Conservation (phyloP, 176 grass and related monocot species). For the Musa troglodytarum region DNA sequence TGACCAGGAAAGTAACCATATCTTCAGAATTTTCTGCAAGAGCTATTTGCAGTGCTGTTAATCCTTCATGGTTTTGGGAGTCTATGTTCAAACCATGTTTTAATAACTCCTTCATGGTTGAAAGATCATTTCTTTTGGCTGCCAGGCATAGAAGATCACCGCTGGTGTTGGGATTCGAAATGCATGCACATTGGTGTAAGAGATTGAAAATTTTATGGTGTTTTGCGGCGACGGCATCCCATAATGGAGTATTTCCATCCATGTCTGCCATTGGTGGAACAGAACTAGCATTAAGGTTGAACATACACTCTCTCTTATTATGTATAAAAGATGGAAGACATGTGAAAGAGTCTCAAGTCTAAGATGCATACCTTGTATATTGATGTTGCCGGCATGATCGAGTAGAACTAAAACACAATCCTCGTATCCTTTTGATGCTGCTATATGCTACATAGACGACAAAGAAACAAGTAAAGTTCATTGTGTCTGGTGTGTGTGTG, state of each 20-base stretch:
- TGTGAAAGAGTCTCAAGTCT: not conserved
- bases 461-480: not conserved
- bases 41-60: conserved; percentile 49
- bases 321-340: not conserved
- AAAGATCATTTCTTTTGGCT: conserved; percentile 46
- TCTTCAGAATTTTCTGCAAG: conserved; percentile 42
- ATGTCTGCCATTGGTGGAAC: conserved; percentile 18
- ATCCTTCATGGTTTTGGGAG: conserved; percentile 53
- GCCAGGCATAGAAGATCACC: conserved; percentile 68
- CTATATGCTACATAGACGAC: conserved; percentile 52
- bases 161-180: conserved; percentile 35
- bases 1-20: conserved; percentile 44
- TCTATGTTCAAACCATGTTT: conserved; percentile 60
- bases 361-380: conserved; percentile 42
- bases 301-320: not conserved
- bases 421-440: conserved; percentile 78
- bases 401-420: conserved; percentile 73
- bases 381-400: conserved; percentile 60
- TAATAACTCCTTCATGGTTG: conserved; percentile 59
- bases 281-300: not conserved
- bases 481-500: no score
- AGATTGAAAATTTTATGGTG: conserved; percentile 86
- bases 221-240: conserved; percentile 53
- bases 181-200: conserved; percentile 48
- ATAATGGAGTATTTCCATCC: conserved; percentile 61